Evolutionary conservation across 495 filamentous ascomycete species (phyloP).

Genomic region (Aspergillus carlsbadensis): DNA sequence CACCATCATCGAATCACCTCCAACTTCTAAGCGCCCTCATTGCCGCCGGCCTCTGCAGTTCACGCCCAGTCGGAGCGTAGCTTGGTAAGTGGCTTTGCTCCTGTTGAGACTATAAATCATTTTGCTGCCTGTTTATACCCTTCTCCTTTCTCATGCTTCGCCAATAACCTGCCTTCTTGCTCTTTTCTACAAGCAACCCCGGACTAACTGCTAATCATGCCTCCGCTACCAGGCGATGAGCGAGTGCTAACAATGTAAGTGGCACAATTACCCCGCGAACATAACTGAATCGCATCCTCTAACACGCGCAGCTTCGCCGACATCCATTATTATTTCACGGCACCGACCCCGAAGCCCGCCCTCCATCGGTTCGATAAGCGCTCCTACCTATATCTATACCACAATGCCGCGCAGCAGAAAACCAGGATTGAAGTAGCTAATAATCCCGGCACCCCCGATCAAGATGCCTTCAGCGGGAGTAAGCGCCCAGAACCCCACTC

Average conservation of each 20-base stretch:
- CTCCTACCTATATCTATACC: constrained; percentile 86
- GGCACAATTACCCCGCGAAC: constrained; percentile 27
- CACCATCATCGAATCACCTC: constrained; percentile 13
- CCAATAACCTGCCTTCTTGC: not conserved
- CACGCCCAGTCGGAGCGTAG: constrained; percentile 11
- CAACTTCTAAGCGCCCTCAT: constrained; percentile 23
- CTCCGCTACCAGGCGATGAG: constrained; percentile 74
- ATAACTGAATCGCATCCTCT: not conserved
- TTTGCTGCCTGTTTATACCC: constrained; percentile 1
- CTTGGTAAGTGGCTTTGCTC: constrained; percentile 14
- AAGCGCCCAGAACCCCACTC: constrained; percentile 30
- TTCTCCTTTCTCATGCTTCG: not conserved
- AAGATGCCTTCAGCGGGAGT: constrained; percentile 88
- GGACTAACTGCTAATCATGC: constrained; percentile 54
- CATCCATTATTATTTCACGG: constrained; percentile 83
- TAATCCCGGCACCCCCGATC: constrained; percentile 77
- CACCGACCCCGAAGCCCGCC: constrained; percentile 64
- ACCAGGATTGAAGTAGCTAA: constrained; percentile 85
- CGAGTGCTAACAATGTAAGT: constrained; percentile 76
- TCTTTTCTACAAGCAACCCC: not conserved
- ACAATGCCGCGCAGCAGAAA: constrained; percentile 64
- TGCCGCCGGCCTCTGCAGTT: constrained; percentile 21
- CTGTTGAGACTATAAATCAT: constrained; percentile 1
- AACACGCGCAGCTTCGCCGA: constrained; percentile 69
- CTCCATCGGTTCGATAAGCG: constrained; percentile 88